phyloP scores from a whole-genome alignment of 1,284 basidiomycete species.

The Marasmius tenuissimus region DNA sequence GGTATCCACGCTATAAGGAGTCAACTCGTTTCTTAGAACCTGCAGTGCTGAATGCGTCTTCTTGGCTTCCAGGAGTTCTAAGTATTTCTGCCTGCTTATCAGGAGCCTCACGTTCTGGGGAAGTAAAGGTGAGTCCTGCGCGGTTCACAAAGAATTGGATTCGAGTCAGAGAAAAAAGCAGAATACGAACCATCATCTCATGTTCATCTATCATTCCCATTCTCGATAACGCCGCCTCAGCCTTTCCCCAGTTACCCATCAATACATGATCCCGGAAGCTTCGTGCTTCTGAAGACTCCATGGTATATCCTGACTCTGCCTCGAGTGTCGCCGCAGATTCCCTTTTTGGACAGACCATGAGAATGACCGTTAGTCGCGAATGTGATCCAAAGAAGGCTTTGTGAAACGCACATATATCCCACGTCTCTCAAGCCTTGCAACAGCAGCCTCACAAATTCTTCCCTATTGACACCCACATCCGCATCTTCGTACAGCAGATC shows the following conservation, averaged over 20 bases:
- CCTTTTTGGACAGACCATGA: constrained; percentile 42
- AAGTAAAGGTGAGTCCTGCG: constrained; percentile 7
- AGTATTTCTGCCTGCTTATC: constrained; percentile 93
- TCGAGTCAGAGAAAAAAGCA: background rate
- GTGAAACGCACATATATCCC: constrained; percentile 80
- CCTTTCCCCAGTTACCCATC: constrained; percentile 82
- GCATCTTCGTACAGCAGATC: constrained; percentile 75
- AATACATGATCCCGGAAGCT: constrained; percentile 84
- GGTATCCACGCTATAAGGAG: constrained; percentile 74
- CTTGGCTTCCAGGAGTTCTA: constrained; percentile 87
- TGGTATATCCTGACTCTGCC: constrained; percentile 88
- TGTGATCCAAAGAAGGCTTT: constrained; percentile 9
- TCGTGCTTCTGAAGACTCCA: constrained; percentile 80
- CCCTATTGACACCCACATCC: constrained; percentile 74
- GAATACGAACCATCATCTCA: constrained; percentile 56
- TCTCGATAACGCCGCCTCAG: constrained; percentile 68
- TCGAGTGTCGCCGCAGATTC: constrained; percentile 88
- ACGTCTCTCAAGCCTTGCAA: constrained; percentile 91
- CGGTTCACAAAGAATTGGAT: background rate
- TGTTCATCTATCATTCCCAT: constrained; percentile 70
- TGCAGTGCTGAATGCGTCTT: constrained; percentile 83
- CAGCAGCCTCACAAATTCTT: constrained; percentile 90
- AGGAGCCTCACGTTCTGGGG: constrained; percentile 80
- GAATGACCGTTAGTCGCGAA: constrained; percentile 10
- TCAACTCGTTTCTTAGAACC: constrained; percentile 86